Percentiles rank a stretch among this genome's conserved stretches.
phyloP scores from a whole-genome alignment of 78 protist genomes.

The Isochrysis galbana region DNA sequence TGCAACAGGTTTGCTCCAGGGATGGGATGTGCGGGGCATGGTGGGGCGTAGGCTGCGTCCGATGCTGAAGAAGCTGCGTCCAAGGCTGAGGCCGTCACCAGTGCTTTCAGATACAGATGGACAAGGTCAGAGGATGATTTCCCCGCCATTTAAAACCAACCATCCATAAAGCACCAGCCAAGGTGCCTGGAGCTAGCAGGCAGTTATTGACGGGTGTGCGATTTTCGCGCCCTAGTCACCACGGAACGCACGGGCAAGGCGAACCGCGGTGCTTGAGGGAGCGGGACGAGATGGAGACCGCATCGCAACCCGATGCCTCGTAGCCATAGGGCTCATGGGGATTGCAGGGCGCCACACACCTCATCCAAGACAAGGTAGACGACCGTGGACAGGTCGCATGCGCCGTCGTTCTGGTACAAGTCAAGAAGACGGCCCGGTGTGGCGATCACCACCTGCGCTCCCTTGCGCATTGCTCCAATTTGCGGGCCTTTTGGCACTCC shows the following conservation, averaged over 20 bases:
- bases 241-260: neutral
- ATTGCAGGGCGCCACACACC: too few species aligned
- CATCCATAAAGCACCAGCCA: too few species aligned
- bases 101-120: too few species aligned
- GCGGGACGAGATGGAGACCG: too few species aligned
- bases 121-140: too few species aligned
- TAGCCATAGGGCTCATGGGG: too few species aligned
- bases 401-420: constrained; percentile 37
- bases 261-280: neutral
- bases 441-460: constrained; percentile 62
- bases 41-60: too few species aligned
- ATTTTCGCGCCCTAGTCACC: neutral
- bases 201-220: neutral
- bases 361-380: constrained; percentile 90
- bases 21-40: too few species aligned
- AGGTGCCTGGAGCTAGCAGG: neutral
- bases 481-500: constrained; percentile 63
- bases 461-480: neutral
- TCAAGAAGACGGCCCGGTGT: constrained; percentile 81
- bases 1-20: too few species aligned
- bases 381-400: constrained; percentile 58
- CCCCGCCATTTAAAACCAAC: neutral
- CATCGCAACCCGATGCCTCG: too few species aligned
- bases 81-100: too few species aligned
- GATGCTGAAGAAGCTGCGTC: too few species aligned